Base-by-base conservation (phyloP, 495 filamentous ascomycete species). In the Xylaria venustula region DNA sequence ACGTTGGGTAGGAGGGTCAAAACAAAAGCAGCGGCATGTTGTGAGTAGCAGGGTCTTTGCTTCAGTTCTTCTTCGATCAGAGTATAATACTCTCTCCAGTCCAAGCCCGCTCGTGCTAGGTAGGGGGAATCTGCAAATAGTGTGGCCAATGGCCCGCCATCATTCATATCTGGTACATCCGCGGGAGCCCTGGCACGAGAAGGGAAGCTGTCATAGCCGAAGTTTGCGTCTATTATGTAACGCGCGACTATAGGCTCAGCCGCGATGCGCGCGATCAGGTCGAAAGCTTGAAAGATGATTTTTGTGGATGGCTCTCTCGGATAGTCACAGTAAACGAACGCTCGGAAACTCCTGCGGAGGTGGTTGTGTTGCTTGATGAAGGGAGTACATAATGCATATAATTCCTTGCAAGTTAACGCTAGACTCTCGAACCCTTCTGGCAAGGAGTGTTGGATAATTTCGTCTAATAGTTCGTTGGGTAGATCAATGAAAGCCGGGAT, bases 391-490 rank as follows among this genome's bases (percentile, higher is more conserved):
- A 11, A 15, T 40, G 37, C 37, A 12, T 40, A 40, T 7, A 60
- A 49, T 60, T n/a, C 55, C 56, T 49, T 75, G 63, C 73, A 78
- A 50, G 73, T 73, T 44, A 74, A 64, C 55, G 68, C 73, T 57
- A 78, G 25, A 66, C 72, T 73, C 65, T 75, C 74, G 58, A 78
- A 73, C 22, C 74, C 73, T 58, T 74, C 66, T 60, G 75, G 70
- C 64, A 74, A 50, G 63, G 64, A 64, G 58, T 69, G 65, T 57
- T 53, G 46, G 54, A 73, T 61, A 41, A 73, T 68, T 34, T 51
- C 58, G 57, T 70, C 66, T 8, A 75, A 61, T 37, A 72, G 61
- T 64, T 75, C 71, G 61, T 6, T 50, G 25, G 72, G 72, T 26
- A 75, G 48, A 20, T 17, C 20, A 3, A 7, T 23, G 37, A 40